Evolutionary conservation across 2,329 filamentous ascomycete species (phyloP).

Genomic region (Rhytidhysteron rufulum): DNA sequence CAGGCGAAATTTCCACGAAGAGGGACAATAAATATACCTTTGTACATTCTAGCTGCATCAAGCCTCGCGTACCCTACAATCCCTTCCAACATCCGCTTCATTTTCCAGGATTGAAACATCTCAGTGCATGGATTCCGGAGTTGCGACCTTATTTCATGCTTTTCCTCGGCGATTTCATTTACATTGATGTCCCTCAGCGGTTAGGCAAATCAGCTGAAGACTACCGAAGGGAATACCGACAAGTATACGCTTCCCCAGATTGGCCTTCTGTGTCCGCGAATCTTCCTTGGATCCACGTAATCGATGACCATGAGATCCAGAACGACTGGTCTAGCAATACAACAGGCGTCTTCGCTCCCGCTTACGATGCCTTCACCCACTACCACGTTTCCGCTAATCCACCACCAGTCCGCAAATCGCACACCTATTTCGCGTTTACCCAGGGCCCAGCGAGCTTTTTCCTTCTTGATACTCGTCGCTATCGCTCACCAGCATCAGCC

Average conservation of each 20-base stretch:
- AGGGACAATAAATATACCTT: constrained; percentile 78
- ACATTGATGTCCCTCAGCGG: constrained; percentile 79
- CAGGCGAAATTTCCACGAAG: constrained; percentile 57
- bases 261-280: constrained; percentile 73
- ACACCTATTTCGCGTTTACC: constrained; percentile 84
- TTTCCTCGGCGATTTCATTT: constrained; percentile 82
- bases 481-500: constrained; percentile 66
- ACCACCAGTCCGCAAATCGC: constrained; percentile 59
- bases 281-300: constrained; percentile 94
- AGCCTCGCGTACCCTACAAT: constrained; percentile 85
- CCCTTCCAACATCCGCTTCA: constrained; percentile 77
- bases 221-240: constrained; percentile 88
- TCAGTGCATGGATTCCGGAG: constrained; percentile 68
- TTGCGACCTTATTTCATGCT: constrained; percentile 71
- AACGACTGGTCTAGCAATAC: constrained; percentile 89
- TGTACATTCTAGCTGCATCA: constrained; percentile 87
- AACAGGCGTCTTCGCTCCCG: constrained; percentile 73
- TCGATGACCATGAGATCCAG: constrained; percentile 93
- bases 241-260: constrained; percentile 92
- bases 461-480: constrained; percentile 86
- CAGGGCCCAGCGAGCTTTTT: constrained; percentile 94
- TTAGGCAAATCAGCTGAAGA: constrained; percentile 69
- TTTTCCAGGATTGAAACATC: constrained; percentile 73
- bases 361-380: constrained; percentile 77
- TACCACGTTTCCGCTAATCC: constrained; percentile 88